These are phyloP conservation scores for Smittium culicis DNA, from an alignment of 371 early-diverging fungal genomes.

Conservation along the genomic window DNA sequence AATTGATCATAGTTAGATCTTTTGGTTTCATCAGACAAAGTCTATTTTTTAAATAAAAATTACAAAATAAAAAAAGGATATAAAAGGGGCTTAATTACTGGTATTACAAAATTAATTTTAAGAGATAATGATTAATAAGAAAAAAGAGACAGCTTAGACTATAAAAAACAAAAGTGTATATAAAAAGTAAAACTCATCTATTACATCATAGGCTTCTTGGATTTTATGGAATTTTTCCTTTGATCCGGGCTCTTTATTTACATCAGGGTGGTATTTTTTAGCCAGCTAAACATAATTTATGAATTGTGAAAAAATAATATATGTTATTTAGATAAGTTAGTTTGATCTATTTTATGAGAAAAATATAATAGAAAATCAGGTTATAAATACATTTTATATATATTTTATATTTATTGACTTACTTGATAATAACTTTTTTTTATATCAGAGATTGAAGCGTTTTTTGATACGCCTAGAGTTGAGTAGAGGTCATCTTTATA, in stretches of 20 bases:
- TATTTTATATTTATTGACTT: too few relatives aligned
- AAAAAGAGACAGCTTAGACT: too few relatives aligned
- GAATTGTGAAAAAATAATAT: not conserved
- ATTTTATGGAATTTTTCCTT: conserved; percentile 91
- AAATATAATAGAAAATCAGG: too few relatives aligned
- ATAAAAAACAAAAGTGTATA: too few relatives aligned
- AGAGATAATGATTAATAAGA: too few relatives aligned
- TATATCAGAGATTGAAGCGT: conserved; percentile 66
- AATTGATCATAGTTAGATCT: conserved; percentile 79
- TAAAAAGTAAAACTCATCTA: too few relatives aligned
- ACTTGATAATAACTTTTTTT: conserved; percentile 84
- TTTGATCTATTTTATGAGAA: too few relatives aligned
- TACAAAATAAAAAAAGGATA: too few relatives aligned
- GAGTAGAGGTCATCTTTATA: conserved; percentile 56
- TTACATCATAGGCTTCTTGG: conserved; percentile 80
- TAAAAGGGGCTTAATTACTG: too few relatives aligned
- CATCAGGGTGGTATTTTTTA: conserved; percentile 91
- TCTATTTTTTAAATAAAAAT: conserved; percentile 21
- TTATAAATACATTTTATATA: too few relatives aligned
- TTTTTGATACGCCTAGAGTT: conserved; percentile 61
- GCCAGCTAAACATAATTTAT: conserved; percentile 40
- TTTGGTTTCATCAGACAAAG: conserved; percentile 79
- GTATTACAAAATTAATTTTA: too few relatives aligned
- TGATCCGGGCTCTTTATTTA: conserved; percentile 74
- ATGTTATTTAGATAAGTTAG: too few relatives aligned